Evolutionary conservation across 768 basidiomycete species (phyloP), one percentile per base, ranked within the genome.

Genomic region (Macrolepiota fuliginosa): DNA sequence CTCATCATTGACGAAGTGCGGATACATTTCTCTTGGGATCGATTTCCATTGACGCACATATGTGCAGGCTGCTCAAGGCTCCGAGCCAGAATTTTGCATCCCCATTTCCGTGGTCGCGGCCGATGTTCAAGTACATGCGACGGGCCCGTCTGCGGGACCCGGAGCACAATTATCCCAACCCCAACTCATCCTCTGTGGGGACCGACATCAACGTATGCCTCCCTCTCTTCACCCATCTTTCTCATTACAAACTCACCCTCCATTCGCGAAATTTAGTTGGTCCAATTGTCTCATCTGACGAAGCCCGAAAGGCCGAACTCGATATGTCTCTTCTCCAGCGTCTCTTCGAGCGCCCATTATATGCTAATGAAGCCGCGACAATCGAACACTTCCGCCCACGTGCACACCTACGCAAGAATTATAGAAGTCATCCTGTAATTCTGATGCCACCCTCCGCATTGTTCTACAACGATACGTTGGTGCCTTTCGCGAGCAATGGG

Each of bases 371-470:
- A 45, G 40, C 49, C 4, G 47, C 62, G 15, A 58, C 58, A 7
- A 53, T 42, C 10, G 46, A 56, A 25, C 40, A 54, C 32, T 55
- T 49, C 42, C 54, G 60, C 36, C 24, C 58, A 27, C 32, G 56
- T 54, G 19, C 61, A 35, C 46, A 59, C 47, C 36, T 50, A 25
- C 22, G 62, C 37, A 57, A 80, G 79, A 81, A 81, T 63, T 82
- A 81, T 65, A 77, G 79, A 32, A 81, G 80, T 62, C 80, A 82
- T 66, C 81, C 81, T 22, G 81, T 74, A 6, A 83, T 83, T 59
- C 70, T 83, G 50, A 83, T 82, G 82, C 80, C 81, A 12, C 80
- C 82, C 11, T 82, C 81, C 5, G 77, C 81, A 4, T 72, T 83
- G n/a, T 83, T 83, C 57, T 83, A 83, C 63, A 74, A 79, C 53